Base-by-base conservation (phyloP, 495 filamentous ascomycete species). In the Penicillium turbatum region DNA sequence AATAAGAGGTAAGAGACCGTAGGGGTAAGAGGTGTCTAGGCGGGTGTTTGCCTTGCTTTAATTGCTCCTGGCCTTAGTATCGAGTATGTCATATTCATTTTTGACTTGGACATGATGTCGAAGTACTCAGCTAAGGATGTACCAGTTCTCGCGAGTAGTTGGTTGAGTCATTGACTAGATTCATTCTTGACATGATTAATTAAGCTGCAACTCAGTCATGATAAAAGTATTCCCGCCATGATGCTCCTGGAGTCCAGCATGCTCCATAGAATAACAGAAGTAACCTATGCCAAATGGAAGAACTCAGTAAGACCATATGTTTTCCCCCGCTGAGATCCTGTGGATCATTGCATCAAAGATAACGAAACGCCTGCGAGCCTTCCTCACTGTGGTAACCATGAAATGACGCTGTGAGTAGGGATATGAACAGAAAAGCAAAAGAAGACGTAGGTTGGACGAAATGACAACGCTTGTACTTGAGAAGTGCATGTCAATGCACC, bases 381-480 rank as follows among this genome's bases (percentile, higher is more conserved):
- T 51, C 10, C 27, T 40, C 16, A 16, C 9, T 30, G 24, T 43
- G 24, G 16, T 49, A 49, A 32, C 38, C 35, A 53, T 55, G 31
- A 24, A 45, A 55, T 41, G 26, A 44, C 41, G 36, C 46, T 41
- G 4, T 35, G 24, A 36, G n/a, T 7, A 17, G 12, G 29, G 32
- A 12, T 10, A 24, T 31, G 13, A 43, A 49, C 15, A 26, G 2
- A 27, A 5, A 21, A 46, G 8, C 21, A 44, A 48, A 41, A 43
- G 5, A 41, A 43, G 5, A 36, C 29, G n/a, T 11, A 54, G 30
- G 29, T 13, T 38, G 29, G 41, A 29, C 12, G 21, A 34, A 13
- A 42, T 46, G 51, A 34, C 10, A 47, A 54, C 29, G 37, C 51
- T 55, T 37, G 37, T 24, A 46, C 46, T 54, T 58, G 63, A 53